phyloP scores from a whole-genome alignment of 2,329 filamentous ascomycete species.

The Harringtonia lauricola region DNA sequence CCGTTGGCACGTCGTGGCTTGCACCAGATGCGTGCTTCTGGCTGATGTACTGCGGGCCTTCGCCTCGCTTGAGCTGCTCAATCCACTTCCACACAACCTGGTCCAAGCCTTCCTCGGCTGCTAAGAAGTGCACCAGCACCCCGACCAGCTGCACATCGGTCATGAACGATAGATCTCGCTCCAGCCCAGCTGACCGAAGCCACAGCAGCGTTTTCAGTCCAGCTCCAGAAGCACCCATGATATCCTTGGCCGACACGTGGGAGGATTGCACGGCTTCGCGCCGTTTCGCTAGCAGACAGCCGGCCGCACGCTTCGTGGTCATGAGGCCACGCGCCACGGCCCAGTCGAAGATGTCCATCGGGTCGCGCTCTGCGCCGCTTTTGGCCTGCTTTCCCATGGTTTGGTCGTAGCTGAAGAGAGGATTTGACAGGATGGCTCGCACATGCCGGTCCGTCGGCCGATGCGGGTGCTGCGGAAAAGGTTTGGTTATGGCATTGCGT shows the following conservation, averaged over 20 bases:
- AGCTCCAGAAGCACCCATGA: constrained; percentile 30
- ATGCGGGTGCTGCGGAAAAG: not conserved
- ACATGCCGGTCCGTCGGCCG: constrained; percentile 38
- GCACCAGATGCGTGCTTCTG: not conserved
- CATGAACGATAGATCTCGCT: constrained; percentile 36
- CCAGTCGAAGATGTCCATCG: constrained; percentile 44
- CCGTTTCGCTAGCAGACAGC: constrained; percentile 38
- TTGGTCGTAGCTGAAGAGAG: constrained; percentile 34
- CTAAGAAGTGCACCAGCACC: constrained; percentile 35
- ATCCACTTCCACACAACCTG: constrained; percentile 43
- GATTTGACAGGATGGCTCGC: constrained; percentile 45
- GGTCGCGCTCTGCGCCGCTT: constrained; percentile 22
- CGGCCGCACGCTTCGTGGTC: constrained; percentile 40
- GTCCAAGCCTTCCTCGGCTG: constrained; percentile 42
- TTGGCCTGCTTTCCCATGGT: constrained; percentile 15
- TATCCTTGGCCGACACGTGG: constrained; percentile 19
- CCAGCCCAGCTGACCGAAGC: constrained; percentile 39
- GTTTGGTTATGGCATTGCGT: not conserved
- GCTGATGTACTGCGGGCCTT: constrained; percentile 8
- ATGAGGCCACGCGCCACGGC: constrained; percentile 46
- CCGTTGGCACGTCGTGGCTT: constrained; percentile 5
- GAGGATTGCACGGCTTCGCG: constrained; percentile 26
- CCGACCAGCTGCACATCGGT: constrained; percentile 22
- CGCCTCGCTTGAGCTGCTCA: constrained; percentile 22
- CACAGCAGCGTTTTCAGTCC: constrained; percentile 39